These are phyloP conservation scores for Pestalotiopsis sp. DNA, from an alignment of 2,329 filamentous ascomycete genomes.

Conservation along the genomic window DNA sequence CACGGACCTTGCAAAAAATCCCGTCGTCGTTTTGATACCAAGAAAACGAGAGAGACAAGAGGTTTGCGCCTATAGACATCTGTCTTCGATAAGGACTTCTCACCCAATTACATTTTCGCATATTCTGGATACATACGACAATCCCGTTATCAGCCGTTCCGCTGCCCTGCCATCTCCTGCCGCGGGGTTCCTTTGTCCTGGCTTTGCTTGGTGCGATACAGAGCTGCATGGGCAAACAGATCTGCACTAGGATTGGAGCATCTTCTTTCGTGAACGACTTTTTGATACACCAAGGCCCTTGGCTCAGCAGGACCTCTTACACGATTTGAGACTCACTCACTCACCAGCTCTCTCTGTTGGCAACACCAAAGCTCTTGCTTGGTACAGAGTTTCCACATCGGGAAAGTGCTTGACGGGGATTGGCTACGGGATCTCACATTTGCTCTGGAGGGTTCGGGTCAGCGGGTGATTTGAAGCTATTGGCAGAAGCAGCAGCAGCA, in stretches of 20 bases:
- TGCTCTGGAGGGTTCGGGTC: not conserved
- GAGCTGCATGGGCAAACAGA: not conserved
- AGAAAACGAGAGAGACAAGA: not conserved
- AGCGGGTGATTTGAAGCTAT: not conserved
- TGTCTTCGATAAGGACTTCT: not conserved
- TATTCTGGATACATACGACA: not conserved
- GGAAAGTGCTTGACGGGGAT: conserved; percentile 5
- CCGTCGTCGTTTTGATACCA: not conserved
- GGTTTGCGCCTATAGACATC: not conserved
- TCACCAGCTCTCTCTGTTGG: not conserved
- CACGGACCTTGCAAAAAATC: not conserved
- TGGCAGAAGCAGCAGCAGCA: not conserved
- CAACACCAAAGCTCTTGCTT: not conserved
- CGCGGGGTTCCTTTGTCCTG: not conserved
- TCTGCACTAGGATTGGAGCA: not conserved
- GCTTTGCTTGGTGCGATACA: not conserved
- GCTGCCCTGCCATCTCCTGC: not conserved
- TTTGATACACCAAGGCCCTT: not conserved
- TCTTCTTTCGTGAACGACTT: not conserved
- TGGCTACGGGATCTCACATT: not conserved
- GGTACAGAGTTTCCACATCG: conserved; percentile 1
- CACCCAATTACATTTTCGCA: not conserved
- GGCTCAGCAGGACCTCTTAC: not conserved
- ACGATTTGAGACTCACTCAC: not conserved
- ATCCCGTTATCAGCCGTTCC: not conserved